Conservation (phyloP, 176 grass and related monocot genomes). For the Calamus simplicifolius region DNA sequence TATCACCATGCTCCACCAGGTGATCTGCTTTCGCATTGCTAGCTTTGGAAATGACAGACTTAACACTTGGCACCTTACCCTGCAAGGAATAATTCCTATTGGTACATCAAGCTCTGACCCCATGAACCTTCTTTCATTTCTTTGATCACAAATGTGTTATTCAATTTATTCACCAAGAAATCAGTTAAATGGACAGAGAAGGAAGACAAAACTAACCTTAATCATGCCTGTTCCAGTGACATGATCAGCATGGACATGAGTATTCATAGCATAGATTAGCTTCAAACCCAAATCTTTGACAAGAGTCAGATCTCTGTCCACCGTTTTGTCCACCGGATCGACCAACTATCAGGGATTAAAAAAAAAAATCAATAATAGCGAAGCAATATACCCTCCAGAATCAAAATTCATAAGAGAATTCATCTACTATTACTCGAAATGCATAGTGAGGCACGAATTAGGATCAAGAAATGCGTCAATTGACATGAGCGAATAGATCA, state of each 20-base stretch:
- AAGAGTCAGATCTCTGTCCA: conserved; percentile 77
- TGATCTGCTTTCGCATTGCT: conserved; percentile 65
- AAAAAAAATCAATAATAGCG: no score
- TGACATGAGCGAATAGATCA: not conserved
- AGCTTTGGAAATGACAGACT: conserved; percentile 72
- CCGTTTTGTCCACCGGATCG: conserved; percentile 75
- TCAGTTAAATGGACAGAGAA: no score
- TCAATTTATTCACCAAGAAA: no score
- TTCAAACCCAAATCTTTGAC: conserved; percentile 87
- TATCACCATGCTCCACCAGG: conserved; percentile 76
- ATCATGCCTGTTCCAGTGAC: conserved; percentile 81
- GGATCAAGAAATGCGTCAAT: not conserved
- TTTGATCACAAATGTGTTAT: no score
- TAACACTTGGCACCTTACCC: conserved; percentile 60
- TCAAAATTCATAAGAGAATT: no score
- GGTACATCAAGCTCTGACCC: not conserved
- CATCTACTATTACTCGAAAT: no score
- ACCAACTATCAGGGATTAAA: conserved; percentile 35
- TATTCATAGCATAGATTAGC: conserved; percentile 90
- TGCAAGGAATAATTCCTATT: conserved; percentile 20
- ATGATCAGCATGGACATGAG: conserved; percentile 96
- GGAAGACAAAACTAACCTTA: conserved; percentile 38
- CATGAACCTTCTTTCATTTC: not conserved
- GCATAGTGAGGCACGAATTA: no score
- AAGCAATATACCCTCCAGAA: no score